phyloP scores from a whole-genome alignment of 139 green algal genomes.

The Desmodesmus armatus region DNA sequence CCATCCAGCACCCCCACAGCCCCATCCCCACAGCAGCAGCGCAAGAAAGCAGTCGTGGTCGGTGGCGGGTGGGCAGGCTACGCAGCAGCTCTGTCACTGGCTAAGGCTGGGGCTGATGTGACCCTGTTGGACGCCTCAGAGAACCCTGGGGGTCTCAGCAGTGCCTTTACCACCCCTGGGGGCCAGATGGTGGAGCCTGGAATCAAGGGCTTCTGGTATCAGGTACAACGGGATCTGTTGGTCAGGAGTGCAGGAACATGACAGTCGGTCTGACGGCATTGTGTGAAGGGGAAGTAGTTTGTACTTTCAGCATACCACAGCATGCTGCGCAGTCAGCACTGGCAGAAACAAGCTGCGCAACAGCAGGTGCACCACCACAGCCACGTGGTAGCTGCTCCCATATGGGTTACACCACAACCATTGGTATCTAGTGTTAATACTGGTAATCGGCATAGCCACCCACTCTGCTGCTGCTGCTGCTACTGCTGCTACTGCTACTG shows the following conservation, averaged over 20 bases:
- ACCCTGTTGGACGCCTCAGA: slow-evolving; percentile 70
- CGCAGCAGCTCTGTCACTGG: slow-evolving; percentile 31
- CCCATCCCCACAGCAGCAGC: neutral
- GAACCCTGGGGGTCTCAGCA: slow-evolving; percentile 58
- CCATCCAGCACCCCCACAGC: too few relatives aligned
- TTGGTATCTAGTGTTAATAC: too few relatives aligned
- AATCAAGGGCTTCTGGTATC: slow-evolving; percentile 66
- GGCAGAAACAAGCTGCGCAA: neutral
- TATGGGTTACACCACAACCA: too few relatives aligned
- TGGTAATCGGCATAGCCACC: neutral
- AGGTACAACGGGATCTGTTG: too few relatives aligned
- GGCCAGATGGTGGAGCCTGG: slow-evolving; percentile 75
- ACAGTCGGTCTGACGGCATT: too few relatives aligned
- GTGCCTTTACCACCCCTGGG: slow-evolving; percentile 3
- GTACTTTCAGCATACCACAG: too few relatives aligned
- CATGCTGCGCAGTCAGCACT: neutral
- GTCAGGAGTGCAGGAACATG: too few relatives aligned
- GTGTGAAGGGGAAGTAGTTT: too few relatives aligned
- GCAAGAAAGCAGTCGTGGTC: slow-evolving; percentile 26
- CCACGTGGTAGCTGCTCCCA: too few relatives aligned
- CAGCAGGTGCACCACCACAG: too few relatives aligned
- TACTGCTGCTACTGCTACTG: neutral
- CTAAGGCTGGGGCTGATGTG: slow-evolving; percentile 53
- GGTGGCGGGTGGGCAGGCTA: slow-evolving; percentile 39
- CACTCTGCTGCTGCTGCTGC: neutral